Evolutionary conservation across 208 protist species (phyloP).

Genomic region (Trypanosoma mega): DNA sequence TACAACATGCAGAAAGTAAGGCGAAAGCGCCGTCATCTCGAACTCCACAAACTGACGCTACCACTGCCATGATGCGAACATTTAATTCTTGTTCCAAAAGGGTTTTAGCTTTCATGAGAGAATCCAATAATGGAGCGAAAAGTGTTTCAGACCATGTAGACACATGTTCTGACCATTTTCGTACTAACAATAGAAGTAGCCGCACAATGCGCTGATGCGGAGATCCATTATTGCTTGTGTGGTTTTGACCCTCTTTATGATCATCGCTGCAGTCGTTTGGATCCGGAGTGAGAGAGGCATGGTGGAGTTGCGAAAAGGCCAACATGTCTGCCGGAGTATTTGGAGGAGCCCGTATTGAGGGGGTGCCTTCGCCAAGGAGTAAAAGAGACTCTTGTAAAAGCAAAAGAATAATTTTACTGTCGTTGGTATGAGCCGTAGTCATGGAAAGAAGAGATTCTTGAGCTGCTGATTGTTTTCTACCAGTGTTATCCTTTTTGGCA

Average conservation of each 20-base stretch:
- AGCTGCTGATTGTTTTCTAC: slow-evolving; percentile 49
- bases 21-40: slow-evolving; percentile 6
- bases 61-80: slow-evolving; percentile 17
- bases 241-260: too few species aligned
- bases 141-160: slow-evolving; percentile 5
- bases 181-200: slow-evolving; percentile 15
- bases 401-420: slow-evolving; percentile 35
- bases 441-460: slow-evolving; percentile 44
- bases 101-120: slow-evolving; percentile 11
- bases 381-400: slow-evolving; percentile 32
- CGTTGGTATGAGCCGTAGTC: slow-evolving; percentile 45
- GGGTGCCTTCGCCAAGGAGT: slow-evolving; percentile 13
- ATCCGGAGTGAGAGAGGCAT: background rate
- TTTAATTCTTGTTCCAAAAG: slow-evolving; percentile 23
- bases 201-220: slow-evolving; percentile 3
- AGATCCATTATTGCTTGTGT: background rate
- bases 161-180: slow-evolving; percentile 18
- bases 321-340: slow-evolving; percentile 29
- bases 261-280: background rate
- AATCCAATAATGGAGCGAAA: slow-evolving; percentile 5
- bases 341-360: slow-evolving; percentile 8
- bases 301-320: slow-evolving; percentile 27
- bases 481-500: slow-evolving; percentile 44
- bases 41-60: slow-evolving; percentile 16
- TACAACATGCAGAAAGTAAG: slow-evolving; percentile 9